Evolutionary conservation across 2,329 filamentous ascomycete species (phyloP).

Genomic region (Tolypocladium paradoxum): DNA sequence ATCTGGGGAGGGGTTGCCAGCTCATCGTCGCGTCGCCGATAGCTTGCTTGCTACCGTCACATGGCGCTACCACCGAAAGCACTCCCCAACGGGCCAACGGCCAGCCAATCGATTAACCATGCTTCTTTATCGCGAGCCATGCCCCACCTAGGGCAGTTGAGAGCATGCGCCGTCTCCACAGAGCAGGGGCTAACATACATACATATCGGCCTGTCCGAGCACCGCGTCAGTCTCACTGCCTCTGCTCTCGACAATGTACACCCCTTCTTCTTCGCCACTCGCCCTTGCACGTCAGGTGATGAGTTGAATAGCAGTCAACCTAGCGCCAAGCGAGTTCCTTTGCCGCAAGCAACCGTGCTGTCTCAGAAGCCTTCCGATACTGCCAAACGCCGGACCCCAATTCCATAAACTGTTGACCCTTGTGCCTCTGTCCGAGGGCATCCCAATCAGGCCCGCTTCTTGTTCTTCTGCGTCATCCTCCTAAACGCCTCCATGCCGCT

Average conservation of each 20-base stretch:
- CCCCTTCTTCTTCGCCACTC: neutral
- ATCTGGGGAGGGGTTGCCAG: neutral
- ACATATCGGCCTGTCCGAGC: neutral
- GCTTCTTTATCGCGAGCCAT: neutral
- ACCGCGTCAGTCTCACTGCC: too few relatives aligned
- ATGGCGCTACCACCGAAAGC: neutral
- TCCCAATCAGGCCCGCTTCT: conserved; percentile 30
- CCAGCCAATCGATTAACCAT: neutral
- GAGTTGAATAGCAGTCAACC: neutral
- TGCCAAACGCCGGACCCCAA: neutral
- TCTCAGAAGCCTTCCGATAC: neutral
- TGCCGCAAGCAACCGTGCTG: too few relatives aligned
- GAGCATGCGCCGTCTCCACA: neutral
- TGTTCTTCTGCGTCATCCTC: conserved; percentile 54
- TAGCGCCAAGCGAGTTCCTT: neutral
- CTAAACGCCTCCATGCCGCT: conserved; percentile 54
- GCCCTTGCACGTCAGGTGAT: neutral
- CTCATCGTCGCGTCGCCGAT: neutral
- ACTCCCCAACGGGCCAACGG: neutral
- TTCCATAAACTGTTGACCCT: neutral
- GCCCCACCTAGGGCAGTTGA: neutral
- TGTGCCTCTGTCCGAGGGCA: neutral
- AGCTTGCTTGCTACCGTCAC: neutral
- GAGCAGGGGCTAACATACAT: neutral
- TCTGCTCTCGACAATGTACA: neutral